Base-by-base conservation (phyloP, 768 basidiomycete genomes). In the Kwoniella mangroviensis region DNA sequence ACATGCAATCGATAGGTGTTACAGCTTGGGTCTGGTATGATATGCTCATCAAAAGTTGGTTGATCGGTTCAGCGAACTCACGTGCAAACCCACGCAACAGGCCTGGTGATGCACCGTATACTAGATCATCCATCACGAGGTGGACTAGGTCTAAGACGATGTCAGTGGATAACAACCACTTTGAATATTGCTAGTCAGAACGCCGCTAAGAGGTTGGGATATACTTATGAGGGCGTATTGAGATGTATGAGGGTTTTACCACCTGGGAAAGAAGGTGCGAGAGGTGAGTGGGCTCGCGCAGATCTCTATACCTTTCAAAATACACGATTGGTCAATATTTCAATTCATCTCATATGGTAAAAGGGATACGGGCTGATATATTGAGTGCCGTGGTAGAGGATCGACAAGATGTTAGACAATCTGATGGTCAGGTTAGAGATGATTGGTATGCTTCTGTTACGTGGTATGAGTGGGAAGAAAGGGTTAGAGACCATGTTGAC, bases 391-490 rank as follows among this genome's bases (percentile, higher is more conserved):
- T 34, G 0, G 34, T 54, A 74, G 71, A 57, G n/a, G 80, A 73
- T 6, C 45, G 77, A 70, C 63, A 49, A n/a, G 75, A 68, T 12
- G 73, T 71, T 34, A 61, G 74, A 28, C 69, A 72, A 21, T 45
- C 58, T 4, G 73, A 70, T 22, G 55, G 60, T 21, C 60, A 66
- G 22, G 69, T 67, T 13, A 65, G 80, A 61, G 75, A 77, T 42
- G 71, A 70, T 55, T 82, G 79, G 78, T 67, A 71, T n/a, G 76
- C 73, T 5, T 73, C 73, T 1, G 72, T 81, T 3, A 78, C 73
- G 15, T 82, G 79, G 79, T 57, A 74, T 21, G 81, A 82, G 28
- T 82, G 81, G 81, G 79, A 80, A 56, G 72, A 66, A 12, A 72
- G 75, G 2, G 75, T 73, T 1, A 67, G 72, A n/a, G 79, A 76